Evolutionary conservation across 768 basidiomycete species (phyloP), one percentile per base, ranked within the genome.

Genomic region (Naganishia friedmannii): DNA sequence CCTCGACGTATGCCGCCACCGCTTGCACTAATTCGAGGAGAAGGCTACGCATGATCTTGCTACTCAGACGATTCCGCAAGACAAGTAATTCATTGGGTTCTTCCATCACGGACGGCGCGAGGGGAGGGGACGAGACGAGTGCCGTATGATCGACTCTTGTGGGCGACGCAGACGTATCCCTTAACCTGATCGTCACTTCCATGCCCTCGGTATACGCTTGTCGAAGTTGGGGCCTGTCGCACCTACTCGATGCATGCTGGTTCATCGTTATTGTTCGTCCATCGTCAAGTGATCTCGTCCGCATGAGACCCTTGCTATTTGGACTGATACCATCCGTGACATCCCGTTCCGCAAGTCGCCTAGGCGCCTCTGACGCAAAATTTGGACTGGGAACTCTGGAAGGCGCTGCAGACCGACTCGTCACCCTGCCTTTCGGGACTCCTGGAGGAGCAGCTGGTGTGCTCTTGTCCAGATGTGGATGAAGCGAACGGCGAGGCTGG

Each of bases 21-120:
- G 68, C 68, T 19, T 69, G 68, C 8, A 60, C 57, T 21, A 69
- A 34, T 34, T 69, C 68, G 21, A 69, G 51, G 10, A 37, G 29
- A 17, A 69, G 46, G 15, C 45, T 29, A 1, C 68, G 55, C 17
- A 69, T 58, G 57, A 54, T 51, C 45, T 42, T 57, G 46, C 53
- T 69, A 23, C 42, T 32, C 2, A 69, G 51, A 26, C 68, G 56
- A 29, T 21, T 23, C 10, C 68, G 55, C 28, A 69, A 56, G 10
- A 42, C 56, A 8, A 69, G 51, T 10, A 69, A 15, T 21, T 37
- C n/a, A 31, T 69, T 69, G 29, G 60, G 60, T 51, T n/a, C 6
- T 21, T 51, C 48, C 19, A 51, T 51, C n/a, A 26, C n/a, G n/a
- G n/a, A 51, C 12, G 48, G 48, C 48, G 48, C 3, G 17, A 42